A percentile compares a stretch with the other conserved stretches of the same genome.
Conservation (phyloP, 306 rosid species). For the Cercis canadensis region DNA sequence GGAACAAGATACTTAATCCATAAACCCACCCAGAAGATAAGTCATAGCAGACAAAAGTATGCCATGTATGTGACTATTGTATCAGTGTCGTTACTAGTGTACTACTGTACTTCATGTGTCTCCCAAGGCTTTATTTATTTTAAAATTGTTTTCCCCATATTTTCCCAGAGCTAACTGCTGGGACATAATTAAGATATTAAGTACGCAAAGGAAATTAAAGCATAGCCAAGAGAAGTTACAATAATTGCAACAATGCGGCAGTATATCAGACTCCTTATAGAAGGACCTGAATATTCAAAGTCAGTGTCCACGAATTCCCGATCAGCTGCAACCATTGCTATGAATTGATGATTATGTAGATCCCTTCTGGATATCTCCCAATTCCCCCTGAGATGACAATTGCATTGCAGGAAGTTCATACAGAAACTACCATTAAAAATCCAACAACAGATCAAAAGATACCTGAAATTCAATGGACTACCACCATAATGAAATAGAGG, state of each 20-base stretch:
- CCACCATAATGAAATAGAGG: constrained; percentile 60
- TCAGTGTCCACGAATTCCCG: constrained; percentile 51
- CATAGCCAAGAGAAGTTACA: constrained; percentile 49
- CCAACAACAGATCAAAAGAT: constrained; percentile 2
- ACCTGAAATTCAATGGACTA: constrained; percentile 69
- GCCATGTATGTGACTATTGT: not conserved
- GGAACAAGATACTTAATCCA: no score
- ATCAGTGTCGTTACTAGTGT: not conserved
- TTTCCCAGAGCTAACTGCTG: no score
- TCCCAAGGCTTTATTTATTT: no score
- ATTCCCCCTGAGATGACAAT: constrained; percentile 50
- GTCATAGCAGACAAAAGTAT: not conserved
- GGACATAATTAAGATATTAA: no score
- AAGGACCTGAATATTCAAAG: constrained; percentile 55
- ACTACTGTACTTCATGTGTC: no score
- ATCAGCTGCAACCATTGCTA: constrained; percentile 52
- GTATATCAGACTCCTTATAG: constrained; percentile 57
- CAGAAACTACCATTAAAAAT: constrained; percentile 4
- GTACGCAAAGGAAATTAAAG: not conserved
- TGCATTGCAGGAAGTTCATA: not conserved
- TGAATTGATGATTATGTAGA: constrained; percentile 54
- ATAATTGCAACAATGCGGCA: constrained; percentile 68
- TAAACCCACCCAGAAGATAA: no score
- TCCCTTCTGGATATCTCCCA: constrained; percentile 78
- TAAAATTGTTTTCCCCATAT: no score